phyloP scores from a whole-genome alignment of 225 moss, liverwort and hornwort species.

The Polytrichum commune region DNA sequence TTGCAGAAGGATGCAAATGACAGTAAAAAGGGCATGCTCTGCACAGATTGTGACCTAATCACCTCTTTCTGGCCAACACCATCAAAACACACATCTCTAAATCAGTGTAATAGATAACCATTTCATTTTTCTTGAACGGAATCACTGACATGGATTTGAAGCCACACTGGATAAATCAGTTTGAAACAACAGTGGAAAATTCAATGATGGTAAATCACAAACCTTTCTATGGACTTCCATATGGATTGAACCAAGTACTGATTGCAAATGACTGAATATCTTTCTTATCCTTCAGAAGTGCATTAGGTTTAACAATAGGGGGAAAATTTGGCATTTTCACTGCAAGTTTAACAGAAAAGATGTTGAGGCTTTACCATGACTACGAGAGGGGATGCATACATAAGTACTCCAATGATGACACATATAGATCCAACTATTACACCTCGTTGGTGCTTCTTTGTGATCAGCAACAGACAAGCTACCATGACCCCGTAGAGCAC shows the following conservation, averaged over 20 bases:
- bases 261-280: too few relatives aligned
- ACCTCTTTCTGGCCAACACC: conserved; percentile 58
- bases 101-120: not conserved
- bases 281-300: too few relatives aligned
- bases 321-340: not conserved
- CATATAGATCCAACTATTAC: conserved; percentile 71
- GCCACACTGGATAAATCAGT: too few relatives aligned
- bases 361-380: conserved; percentile 42
- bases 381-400: conserved; percentile 78
- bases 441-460: conserved; percentile 35
- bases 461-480: conserved; percentile 41
- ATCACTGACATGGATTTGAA: too few relatives aligned
- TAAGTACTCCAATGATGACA: conserved; percentile 69
- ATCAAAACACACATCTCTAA: not conserved
- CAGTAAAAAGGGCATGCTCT: conserved; percentile 71
- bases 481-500: conserved; percentile 52
- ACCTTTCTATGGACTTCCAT: too few relatives aligned
- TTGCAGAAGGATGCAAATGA: conserved; percentile 68
- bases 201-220: too few relatives aligned
- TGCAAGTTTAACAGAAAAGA: not conserved
- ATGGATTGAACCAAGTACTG: too few relatives aligned
- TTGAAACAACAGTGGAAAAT: too few relatives aligned
- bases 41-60: conserved; percentile 59
- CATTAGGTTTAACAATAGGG: too few relatives aligned
- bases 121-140: too few relatives aligned